phyloP scores from a whole-genome alignment of 2,329 filamentous ascomycete species.

The Hortaea sp. region DNA sequence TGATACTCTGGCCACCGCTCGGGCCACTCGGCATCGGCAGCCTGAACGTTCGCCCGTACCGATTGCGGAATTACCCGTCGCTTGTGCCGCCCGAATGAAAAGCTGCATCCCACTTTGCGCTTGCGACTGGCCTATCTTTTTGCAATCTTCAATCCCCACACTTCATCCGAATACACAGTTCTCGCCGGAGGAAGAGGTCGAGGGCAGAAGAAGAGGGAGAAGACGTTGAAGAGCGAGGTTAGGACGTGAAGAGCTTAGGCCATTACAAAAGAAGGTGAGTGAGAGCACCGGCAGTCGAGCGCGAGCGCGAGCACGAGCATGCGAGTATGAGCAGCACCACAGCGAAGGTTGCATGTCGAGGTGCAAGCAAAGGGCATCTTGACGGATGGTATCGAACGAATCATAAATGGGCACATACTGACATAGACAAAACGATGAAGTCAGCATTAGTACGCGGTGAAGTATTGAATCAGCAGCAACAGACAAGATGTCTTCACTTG shows the following conservation, averaged over 20 bases:
- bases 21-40: neutral
- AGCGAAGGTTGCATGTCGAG: no score
- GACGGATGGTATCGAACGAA: neutral
- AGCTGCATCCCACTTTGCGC: neutral
- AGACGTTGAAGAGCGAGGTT: neutral
- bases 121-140: neutral
- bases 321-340: neutral
- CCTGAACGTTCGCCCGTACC: neutral
- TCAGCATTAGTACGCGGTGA: neutral
- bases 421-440: neutral
- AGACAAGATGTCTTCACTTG: conserved; percentile 39
- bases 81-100: neutral
- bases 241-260: neutral
- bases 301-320: no score
- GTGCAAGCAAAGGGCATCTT: no score
- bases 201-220: neutral
- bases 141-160: neutral
- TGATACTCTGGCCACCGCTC: no score
- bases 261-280: neutral
- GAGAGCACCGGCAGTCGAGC: neutral
- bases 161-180: neutral
- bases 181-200: neutral
- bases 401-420: neutral
- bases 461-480: neutral
- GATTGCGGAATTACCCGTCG: neutral